phyloP scores from a whole-genome alignment of 257 asterid genomes.

The Sherardia arvensis region DNA sequence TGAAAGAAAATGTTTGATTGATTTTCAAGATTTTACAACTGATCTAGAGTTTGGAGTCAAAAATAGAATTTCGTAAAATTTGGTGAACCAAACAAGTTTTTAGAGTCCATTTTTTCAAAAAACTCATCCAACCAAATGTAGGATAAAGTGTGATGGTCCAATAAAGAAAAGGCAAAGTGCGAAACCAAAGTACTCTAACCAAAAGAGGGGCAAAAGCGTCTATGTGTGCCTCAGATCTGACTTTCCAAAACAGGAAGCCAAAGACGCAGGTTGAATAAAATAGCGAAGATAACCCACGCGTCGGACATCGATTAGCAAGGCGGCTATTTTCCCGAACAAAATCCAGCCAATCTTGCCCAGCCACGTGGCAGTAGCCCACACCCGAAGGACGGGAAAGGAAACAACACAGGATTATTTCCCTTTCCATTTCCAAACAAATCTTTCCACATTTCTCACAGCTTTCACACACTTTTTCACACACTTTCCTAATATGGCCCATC shows the following conservation, averaged over 20 bases:
- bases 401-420: neutral
- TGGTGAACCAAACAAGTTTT: too few relatives aligned
- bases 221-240: neutral
- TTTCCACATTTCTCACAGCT: neutral
- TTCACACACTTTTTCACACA: conserved; percentile 11
- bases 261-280: neutral
- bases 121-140: too few relatives aligned
- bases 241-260: conserved; percentile 21
- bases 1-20: too few relatives aligned
- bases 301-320: conserved; percentile 24
- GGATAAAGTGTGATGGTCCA: too few relatives aligned
- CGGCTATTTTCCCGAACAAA: conserved; percentile 10
- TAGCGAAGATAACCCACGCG: conserved; percentile 13
- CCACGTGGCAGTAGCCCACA: conserved; percentile 10
- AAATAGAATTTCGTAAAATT: too few relatives aligned
- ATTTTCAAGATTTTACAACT: too few relatives aligned
- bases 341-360: neutral
- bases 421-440: neutral
- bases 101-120: too few relatives aligned
- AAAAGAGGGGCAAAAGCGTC: conserved; percentile 24
- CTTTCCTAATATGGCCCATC: conserved; percentile 31
- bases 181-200: too few relatives aligned
- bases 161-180: neutral
- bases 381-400: neutral
- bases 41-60: too few relatives aligned